These are phyloP conservation scores for Bothriochloa decipiens DNA, from an alignment of 176 grass and related monocot species.

Conservation along the genomic window DNA sequence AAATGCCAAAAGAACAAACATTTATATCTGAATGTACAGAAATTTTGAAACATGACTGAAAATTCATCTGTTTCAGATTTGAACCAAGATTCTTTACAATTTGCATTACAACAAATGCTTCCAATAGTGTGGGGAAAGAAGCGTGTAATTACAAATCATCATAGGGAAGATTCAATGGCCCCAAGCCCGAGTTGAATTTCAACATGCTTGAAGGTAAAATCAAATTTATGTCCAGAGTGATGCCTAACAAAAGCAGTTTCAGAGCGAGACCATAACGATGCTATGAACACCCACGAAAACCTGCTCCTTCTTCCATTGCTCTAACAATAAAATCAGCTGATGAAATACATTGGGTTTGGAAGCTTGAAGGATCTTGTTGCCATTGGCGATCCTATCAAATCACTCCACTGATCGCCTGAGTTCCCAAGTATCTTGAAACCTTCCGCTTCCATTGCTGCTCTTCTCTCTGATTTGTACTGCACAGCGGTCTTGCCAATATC, in stretches of 20 bases:
- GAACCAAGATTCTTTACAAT: neutral
- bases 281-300: neutral
- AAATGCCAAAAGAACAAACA: neutral
- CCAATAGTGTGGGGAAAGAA: neutral
- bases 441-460: slow-evolving; percentile 70
- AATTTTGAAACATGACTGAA: neutral
- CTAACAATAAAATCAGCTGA: slow-evolving; percentile 48
- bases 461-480: slow-evolving; percentile 78
- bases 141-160: neutral
- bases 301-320: neutral
- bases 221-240: slow-evolving; percentile 13
- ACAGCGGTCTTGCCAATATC: slow-evolving; percentile 74
- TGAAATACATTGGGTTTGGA: slow-evolving; percentile 91
- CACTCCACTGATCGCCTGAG: slow-evolving; percentile 95
- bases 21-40: neutral
- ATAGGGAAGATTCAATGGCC: neutral
- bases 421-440: slow-evolving; percentile 87
- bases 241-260: slow-evolving; percentile 4
- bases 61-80: neutral
- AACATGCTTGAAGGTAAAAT: neutral
- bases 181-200: neutral
- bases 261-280: neutral
- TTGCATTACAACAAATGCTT: neutral
- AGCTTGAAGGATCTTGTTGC: slow-evolving; percentile 89
- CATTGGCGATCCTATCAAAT: slow-evolving; percentile 73